Conservation (phyloP, 441 rosid species). For the Syzygium syzygioides region DNA sequence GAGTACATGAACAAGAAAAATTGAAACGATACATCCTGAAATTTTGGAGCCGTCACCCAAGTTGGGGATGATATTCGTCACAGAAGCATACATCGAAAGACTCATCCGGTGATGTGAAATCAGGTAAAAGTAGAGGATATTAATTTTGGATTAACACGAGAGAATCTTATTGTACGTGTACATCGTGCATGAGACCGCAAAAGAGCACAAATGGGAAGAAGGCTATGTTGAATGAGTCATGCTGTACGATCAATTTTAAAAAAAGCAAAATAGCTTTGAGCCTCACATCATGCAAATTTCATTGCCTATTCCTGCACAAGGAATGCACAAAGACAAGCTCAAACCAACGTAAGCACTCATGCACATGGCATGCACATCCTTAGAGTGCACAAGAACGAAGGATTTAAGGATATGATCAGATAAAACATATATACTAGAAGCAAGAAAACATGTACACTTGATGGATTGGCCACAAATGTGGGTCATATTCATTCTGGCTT, state of each 20-base stretch:
- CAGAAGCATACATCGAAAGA: slow-evolving; percentile 87
- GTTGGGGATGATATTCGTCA: slow-evolving; percentile 69
- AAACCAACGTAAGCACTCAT: not conserved
- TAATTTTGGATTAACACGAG: not conserved
- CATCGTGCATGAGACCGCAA: not conserved
- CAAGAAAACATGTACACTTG: not conserved
- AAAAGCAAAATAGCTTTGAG: not conserved
- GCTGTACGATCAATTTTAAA: not conserved
- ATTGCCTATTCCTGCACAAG: not conserved
- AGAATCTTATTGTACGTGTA: not conserved
- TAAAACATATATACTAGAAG: not conserved
- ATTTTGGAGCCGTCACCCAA: slow-evolving; percentile 52
- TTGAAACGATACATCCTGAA: slow-evolving; percentile 75
- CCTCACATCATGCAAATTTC: not conserved
- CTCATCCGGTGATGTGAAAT: slow-evolving; percentile 71
- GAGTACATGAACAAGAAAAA: not conserved
- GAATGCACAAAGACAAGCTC: not conserved
- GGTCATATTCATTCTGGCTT: not conserved
- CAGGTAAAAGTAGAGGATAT: not conserved
- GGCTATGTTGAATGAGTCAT: not conserved
- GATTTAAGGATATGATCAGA: not conserved
- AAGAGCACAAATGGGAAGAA: not conserved
- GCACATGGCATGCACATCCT: not conserved
- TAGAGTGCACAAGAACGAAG: not conserved
- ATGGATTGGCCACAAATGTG: not conserved